Base-by-base conservation (phyloP, 768 basidiomycete species). In the Rhizopogon rudus region DNA sequence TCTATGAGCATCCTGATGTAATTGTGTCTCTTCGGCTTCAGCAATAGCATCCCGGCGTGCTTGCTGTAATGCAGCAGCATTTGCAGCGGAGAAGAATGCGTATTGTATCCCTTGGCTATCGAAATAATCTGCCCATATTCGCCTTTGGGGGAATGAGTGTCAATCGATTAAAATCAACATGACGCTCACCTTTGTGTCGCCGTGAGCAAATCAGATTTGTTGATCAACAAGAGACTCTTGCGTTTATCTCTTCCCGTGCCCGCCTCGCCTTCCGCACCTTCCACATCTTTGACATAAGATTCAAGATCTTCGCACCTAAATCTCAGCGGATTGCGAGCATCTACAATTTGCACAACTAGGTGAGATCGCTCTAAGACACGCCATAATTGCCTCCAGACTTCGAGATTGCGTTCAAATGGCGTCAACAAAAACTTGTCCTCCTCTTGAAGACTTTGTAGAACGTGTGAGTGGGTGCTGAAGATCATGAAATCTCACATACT, bases 351-450 rank as follows among this genome's bases (percentile, higher is more conserved):
- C 2, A 98, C 90, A 33, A 98, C 73, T 22, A 99, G 82, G 62
- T 97, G 91, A 1, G 96, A 97, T 20, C 94, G 83, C 73, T 99
- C 97, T 8, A 97, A 73, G 1, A 98, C 97, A 51, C 97, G 81
- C 97, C 97, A 99, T 7, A 99, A 80, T 65, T 99, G 97, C 42
- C 97, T 78, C 96, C 97, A 98, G 12, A 99, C 97, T 76, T 98
- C 95, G 33, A 99, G 73, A 66, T 98, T 99, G 48, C 94, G 88
- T 67, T 99, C 97, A 65, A 97, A 99, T 5, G 94, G 96, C 0
- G 95, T 96, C 1, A 98, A 77, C n/a, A 98, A 80, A 29, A 98
- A 82, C 40, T 84, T 81, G 54, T 96, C 88, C 57, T 81, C 77
- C 63, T 97, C 93, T 66, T 96, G 93, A 12, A 98, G 75, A 55